Evolutionary conservation across 1,284 basidiomycete genomes (phyloP).

Genomic region (Cutaneotrichosporon cutaneum): DNA sequence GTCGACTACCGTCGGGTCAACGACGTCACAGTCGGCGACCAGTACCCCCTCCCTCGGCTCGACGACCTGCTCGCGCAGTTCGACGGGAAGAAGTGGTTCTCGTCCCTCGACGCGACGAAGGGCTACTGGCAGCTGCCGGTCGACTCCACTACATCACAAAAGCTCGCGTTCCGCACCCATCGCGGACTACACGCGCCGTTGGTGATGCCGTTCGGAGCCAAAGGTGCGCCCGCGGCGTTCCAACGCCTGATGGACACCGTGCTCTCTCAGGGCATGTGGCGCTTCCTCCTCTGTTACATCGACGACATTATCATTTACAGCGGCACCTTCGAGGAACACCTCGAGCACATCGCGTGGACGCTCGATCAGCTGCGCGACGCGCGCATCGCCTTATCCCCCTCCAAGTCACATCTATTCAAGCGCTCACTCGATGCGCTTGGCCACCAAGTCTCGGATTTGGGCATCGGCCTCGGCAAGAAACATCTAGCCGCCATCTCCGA

Average conservation of each 20-base stretch:
- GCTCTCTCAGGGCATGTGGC: background rate
- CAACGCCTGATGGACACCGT: background rate
- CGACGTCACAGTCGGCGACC: background rate
- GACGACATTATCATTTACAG: background rate
- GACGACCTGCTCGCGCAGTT: background rate
- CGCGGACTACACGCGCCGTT: background rate
- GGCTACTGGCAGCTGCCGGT: background rate
- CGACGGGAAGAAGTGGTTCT: constrained; percentile 3
- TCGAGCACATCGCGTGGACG: background rate
- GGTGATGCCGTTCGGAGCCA: background rate
- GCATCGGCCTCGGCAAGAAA: background rate
- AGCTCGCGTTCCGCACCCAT: background rate
- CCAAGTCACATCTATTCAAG: background rate
- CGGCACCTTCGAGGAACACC: background rate
- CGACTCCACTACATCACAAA: background rate
- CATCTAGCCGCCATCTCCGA: background rate
- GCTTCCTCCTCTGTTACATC: background rate
- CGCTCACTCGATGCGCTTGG: background rate
- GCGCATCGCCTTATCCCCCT: background rate
- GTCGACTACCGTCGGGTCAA: constrained; percentile 1
- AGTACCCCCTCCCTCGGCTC: constrained; percentile 1
- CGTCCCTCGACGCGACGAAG: background rate
- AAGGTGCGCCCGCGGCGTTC: background rate
- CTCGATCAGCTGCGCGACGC: background rate
- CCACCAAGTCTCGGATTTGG: background rate